phyloP scores from a whole-genome alignment of 2,329 filamentous ascomycete genomes.

The Geosmithia morbida region DNA sequence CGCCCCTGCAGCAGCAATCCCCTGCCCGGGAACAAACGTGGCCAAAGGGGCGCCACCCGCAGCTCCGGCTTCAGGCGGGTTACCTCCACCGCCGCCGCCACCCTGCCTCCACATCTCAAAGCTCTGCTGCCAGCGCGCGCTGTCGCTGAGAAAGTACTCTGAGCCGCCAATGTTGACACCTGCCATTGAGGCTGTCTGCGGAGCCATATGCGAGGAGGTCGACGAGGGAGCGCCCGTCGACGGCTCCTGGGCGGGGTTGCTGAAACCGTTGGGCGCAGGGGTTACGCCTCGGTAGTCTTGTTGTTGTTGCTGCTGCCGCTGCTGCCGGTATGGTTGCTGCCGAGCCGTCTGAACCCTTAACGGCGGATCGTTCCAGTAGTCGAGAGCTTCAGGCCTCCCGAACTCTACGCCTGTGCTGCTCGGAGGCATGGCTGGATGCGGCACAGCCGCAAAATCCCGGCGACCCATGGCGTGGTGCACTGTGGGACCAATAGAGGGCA shows the following conservation, averaged over 20 bases:
- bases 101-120: conserved; percentile 37
- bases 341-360: neutral
- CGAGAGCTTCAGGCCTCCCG: neutral
- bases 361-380: neutral
- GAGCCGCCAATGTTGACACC: conserved; percentile 29
- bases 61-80: neutral
- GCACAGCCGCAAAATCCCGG: neutral
- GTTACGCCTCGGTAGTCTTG: neutral
- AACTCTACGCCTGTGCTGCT: neutral
- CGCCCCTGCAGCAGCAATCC: neutral
- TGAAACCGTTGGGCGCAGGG: too few species aligned
- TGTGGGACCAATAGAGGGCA: neutral
- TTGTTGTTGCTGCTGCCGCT: neutral
- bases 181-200: neutral
- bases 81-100: neutral
- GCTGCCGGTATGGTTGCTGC: neutral
- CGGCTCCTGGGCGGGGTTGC: too few species aligned
- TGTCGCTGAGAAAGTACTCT: conserved; percentile 43
- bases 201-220: too few species aligned
- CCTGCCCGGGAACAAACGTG: conserved; percentile 2
- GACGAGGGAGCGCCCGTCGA: too few species aligned
- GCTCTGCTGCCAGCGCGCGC: conserved; percentile 42
- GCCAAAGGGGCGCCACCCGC: neutral
- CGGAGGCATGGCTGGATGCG: neutral
- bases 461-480: neutral